Evolutionary conservation across 176 grass and related monocot genomes (phyloP), one percentile per base, ranked within the genome.

Genomic region (Cenchrus fungigraminus): DNA sequence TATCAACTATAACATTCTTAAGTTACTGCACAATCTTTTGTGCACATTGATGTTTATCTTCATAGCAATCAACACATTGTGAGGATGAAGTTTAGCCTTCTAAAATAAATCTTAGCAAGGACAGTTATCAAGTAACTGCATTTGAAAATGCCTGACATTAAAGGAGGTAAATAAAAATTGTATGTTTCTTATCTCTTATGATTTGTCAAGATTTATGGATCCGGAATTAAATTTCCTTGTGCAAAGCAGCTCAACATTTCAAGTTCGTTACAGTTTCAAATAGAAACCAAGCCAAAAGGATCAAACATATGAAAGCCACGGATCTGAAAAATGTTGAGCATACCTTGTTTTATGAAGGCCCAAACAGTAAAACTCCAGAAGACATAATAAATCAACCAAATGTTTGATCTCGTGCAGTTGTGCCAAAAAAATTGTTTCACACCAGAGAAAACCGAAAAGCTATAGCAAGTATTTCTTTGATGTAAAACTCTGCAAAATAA

Each of bases 221-320:
- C 29, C 71, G 7, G 45, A 42, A 12, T 37, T 80, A 5, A 85
- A 81, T 47, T 31, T 71, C 37, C 20, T 71, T 34, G 45, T 52
- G 46, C 68, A 77, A 77, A 77, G 44, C 4, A 70, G 6, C 28
- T 55, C 9, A 32, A 80, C 11, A 12, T 88, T 62, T 71, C 81
- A 20, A 52, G 45, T 22, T 76, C 10, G 6, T 68, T 68, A 32
- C 37, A 70, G 76, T 62, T 31, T 49, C 52, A 78, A 44, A 31
- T 54, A 54, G 31, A 55, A 76, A 76, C 44, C 55, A 29, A 65
- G 45, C 12, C 32, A 2, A 61, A 13, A 40, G 7, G 22, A 82
- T 47, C 55, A 45, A 86, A 89, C 71, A 51, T 89, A 71, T 50
- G 46, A 82, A 82, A 82, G 56, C 56, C 42, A 67, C 63, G 82